These are phyloP conservation scores for Cunninghamia lanceolata DNA, from an alignment of 75 land plant species.

Conservation along the genomic window DNA sequence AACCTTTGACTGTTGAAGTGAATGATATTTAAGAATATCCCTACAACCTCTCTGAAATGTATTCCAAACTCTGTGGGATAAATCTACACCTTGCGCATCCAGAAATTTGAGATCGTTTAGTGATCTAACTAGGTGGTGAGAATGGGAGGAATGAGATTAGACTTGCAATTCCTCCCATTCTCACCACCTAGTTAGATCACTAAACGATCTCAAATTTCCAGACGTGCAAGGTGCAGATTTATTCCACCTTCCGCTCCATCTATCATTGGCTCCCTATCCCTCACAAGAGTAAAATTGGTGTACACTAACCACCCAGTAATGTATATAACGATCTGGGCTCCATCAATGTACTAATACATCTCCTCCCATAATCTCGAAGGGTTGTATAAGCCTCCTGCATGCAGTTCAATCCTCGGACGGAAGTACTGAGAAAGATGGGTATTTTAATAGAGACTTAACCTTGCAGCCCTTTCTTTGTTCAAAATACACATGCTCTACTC, in stretches of 20 bases:
- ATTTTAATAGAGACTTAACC: slow-evolving; percentile 57
- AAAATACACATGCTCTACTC: slow-evolving; percentile 34
- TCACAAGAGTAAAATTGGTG: slow-evolving; percentile 46
- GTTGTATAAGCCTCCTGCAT: neutral
- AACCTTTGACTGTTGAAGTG: too few species aligned
- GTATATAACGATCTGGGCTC: slow-evolving; percentile 59
- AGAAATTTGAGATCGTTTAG: too few species aligned
- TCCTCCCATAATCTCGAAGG: slow-evolving; percentile 77
- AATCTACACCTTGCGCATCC: too few species aligned
- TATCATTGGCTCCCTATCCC: slow-evolving; percentile 49
- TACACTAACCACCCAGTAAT: slow-evolving; percentile 68
- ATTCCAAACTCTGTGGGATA: too few species aligned
- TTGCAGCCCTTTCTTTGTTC: slow-evolving; percentile 36
- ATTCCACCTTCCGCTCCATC: slow-evolving; percentile 57
- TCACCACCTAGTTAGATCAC: too few species aligned
- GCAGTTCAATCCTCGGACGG: slow-evolving; percentile 27
- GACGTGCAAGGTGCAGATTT: too few species aligned
- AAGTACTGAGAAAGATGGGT: slow-evolving; percentile 39
- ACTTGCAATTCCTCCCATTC: too few species aligned
- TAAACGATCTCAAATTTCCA: too few species aligned
- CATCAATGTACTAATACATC: slow-evolving; percentile 57
- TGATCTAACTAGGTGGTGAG: slow-evolving; percentile 39
- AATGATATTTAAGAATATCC: too few species aligned
- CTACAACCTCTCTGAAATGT: too few species aligned
- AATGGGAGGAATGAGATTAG: slow-evolving; percentile 43